phyloP scores from a whole-genome alignment of 2,329 filamentous ascomycete species.

The Penicillium sclerotiorum region DNA sequence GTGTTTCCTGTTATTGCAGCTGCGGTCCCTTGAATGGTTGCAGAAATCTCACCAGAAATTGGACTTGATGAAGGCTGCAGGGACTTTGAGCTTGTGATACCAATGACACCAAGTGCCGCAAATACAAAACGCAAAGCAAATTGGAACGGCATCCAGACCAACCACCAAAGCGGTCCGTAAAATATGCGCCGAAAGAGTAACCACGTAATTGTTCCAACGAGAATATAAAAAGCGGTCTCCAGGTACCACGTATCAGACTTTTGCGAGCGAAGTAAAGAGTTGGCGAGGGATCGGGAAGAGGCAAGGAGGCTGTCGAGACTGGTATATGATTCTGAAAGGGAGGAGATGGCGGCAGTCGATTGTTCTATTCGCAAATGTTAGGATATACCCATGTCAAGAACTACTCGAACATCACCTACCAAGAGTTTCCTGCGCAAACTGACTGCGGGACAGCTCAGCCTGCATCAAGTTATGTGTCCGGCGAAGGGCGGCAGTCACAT shows the following conservation, averaged over 20 bases:
- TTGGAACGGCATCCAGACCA: slow-evolving; percentile 80
- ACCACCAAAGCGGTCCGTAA: slow-evolving; percentile 89
- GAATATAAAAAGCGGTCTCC: slow-evolving; percentile 82
- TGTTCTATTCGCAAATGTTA: slow-evolving; percentile 54
- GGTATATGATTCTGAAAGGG: slow-evolving; percentile 79
- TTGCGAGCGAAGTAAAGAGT: slow-evolving; percentile 78
- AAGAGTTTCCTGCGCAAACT: slow-evolving; percentile 87
- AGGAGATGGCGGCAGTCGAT: slow-evolving; percentile 78
- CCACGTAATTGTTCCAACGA: slow-evolving; percentile 78
- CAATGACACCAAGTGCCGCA: slow-evolving; percentile 58
- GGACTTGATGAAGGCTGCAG: slow-evolving; percentile 26
- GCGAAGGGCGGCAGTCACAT: slow-evolving; percentile 81
- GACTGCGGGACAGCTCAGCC: slow-evolving; percentile 78
- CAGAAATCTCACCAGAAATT: slow-evolving; percentile 22
- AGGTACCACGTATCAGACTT: slow-evolving; percentile 99
- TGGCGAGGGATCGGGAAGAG: slow-evolving; percentile 73
- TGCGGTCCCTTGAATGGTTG: slow-evolving; percentile 26
- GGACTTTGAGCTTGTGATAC: slow-evolving; percentile 34
- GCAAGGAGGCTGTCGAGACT: slow-evolving; percentile 76
- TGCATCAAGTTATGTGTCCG: slow-evolving; percentile 86
- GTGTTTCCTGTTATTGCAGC: slow-evolving; percentile 18
- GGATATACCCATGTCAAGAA: too few species aligned
- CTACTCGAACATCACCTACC: slow-evolving; percentile 42
- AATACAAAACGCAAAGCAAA: slow-evolving; percentile 63
- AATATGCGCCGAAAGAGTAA: slow-evolving; percentile 80